Base-by-base conservation (phyloP, 1,139 yeast genomes). In the Magnusiomyces sp. region DNA sequence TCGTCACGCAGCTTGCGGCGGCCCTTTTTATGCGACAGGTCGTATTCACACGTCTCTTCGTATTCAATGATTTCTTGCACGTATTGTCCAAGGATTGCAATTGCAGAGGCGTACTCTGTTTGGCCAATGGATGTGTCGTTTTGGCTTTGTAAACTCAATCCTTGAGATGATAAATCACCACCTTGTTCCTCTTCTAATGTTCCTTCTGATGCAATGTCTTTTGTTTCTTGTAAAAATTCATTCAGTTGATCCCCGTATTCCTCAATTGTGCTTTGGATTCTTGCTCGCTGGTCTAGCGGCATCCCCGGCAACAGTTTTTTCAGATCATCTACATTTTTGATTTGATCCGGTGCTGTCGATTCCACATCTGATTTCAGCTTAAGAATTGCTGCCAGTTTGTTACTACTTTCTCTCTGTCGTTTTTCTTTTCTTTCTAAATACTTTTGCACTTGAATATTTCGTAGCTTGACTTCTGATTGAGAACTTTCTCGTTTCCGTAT, bases 241-340 rank as follows among this genome's bases (percentile, higher is more conserved):
- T 50, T 50, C 2, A 50, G 37, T 2, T 41, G 37, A 27, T 47
- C 50, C 2, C 52, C 52, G 23, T 50, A 46, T 16, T 50, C 52
- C 5, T 27, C 46, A 31, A 50, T 50, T n/a, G 46, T 29, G 5
- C 40, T 20, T 38, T 39, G 14, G n/a, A 50, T 17, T 13, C 45
- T 42, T 4, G 39, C 49, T 34, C 44, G 52, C 29, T 50, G 47
- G 2, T 46, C 47, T 4, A 43, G 39, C 6, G 52, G 52, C 50
- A 50, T 46, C 13, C 37, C 43, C 7, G 52, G 52, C 10, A 50
- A 19, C 5, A 50, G 38, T 16, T 41, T 44, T 29, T 50, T 46
- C 7, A 50, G 19, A 31, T 50, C 52, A 11, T 46, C 42, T 1
- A 50, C 52, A 1, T 47, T 27, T 20, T 39, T 45, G 20, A 48